Conservation (phyloP, 2,329 filamentous ascomycete species). For the Beauveria rudraprayagi region DNA sequence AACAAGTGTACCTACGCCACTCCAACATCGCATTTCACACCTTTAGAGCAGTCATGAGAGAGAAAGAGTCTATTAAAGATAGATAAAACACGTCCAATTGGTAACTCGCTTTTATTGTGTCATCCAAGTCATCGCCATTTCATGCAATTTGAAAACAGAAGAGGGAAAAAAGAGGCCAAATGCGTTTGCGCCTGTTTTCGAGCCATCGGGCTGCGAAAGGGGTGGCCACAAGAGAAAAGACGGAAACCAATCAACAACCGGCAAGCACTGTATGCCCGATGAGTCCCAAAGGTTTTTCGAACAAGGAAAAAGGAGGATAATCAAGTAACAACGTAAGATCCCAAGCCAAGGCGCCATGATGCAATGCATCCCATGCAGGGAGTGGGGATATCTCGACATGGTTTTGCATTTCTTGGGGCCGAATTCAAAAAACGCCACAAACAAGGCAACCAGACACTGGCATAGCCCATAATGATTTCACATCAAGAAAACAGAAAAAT, state of each 20-base stretch:
- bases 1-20: no score
- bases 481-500: background rate
- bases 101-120: constrained; percentile 13
- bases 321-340: background rate
- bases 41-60: background rate
- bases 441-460: background rate
- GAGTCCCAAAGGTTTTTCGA: background rate
- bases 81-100: constrained; percentile 9
- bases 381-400: background rate
- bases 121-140: constrained; percentile 14
- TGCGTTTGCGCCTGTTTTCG: background rate
- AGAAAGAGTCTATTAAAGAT: constrained; percentile 10
- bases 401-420: background rate
- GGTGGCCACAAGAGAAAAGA: constrained; percentile 6
- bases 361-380: background rate
- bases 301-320: background rate
- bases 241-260: constrained; percentile 8
- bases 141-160: constrained; percentile 10
- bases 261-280: constrained; percentile 10
- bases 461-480: background rate
- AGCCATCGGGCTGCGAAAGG: background rate
- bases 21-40: no score
- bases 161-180: background rate
- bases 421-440: constrained; percentile 7
- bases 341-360: constrained; percentile 1